phyloP scores from a whole-genome alignment of 2,329 filamentous ascomycete genomes.

The Elsinoe australis region DNA sequence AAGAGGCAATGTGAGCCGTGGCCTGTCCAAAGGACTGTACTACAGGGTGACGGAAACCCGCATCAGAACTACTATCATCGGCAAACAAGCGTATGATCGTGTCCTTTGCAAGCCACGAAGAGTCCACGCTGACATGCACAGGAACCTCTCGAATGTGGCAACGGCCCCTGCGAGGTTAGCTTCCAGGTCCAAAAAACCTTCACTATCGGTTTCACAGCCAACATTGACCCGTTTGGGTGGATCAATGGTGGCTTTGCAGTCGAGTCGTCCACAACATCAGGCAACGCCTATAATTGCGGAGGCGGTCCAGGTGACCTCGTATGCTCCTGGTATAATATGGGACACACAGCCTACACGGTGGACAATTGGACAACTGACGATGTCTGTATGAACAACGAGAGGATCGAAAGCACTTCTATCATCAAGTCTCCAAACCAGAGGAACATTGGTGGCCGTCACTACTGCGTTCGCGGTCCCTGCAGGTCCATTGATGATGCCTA shows the following conservation, averaged over 20 bases:
- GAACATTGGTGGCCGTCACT: not conserved
- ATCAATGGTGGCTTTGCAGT: conserved; percentile 10
- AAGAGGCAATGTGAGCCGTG: conserved; percentile 1
- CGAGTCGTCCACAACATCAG: not conserved
- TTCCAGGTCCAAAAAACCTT: not conserved
- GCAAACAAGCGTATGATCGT: not conserved
- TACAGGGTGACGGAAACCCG: conserved; percentile 1
- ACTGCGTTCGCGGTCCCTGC: conserved; percentile 2
- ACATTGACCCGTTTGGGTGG: not conserved
- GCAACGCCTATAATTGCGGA: not conserved
- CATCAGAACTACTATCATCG: conserved; percentile 6
- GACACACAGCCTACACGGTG: conserved; percentile 2
- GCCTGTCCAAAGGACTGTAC: not conserved
- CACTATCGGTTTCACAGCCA: not conserved
- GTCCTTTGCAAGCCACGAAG: too few relatives aligned
- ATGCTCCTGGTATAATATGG: conserved; percentile 1
- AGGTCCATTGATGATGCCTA: not conserved
- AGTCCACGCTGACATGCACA: too few relatives aligned
- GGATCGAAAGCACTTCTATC: not conserved
- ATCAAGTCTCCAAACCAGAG: not conserved
- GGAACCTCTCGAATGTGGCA: too few relatives aligned
- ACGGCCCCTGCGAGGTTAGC: too few relatives aligned
- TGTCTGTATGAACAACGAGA: not conserved
- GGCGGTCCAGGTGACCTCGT: not conserved
- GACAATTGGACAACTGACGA: conserved; percentile 4